Evolutionary conservation across 345 rosid genomes (phyloP).

Genomic region (Eucalyptus cloeziana): DNA sequence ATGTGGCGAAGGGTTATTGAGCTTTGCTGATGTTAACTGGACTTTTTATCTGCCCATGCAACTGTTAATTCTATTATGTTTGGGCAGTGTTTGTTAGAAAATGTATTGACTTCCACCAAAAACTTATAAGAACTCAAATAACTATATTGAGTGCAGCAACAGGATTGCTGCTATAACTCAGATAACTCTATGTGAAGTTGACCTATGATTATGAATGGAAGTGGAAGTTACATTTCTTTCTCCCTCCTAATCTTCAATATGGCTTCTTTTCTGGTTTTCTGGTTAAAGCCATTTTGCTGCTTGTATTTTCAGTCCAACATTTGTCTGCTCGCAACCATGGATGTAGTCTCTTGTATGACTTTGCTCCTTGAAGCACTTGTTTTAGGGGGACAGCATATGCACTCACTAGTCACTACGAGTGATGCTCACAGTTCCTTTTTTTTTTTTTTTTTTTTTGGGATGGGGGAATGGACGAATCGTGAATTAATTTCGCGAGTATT

Average conservation of each 20-base stretch:
- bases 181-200: not conserved
- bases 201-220: not conserved
- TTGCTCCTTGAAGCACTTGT: not conserved
- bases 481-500: not conserved
- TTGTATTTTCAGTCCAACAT: not conserved
- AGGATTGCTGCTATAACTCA: not conserved
- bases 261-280: not conserved
- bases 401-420: not conserved
- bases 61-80: not conserved
- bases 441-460: rapidly evolving
- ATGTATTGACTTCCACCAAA: not conserved
- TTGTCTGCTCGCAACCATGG: not conserved
- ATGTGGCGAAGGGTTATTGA: not conserved
- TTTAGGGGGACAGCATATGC: not conserved
- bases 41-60: not conserved
- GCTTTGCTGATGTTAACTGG: not conserved
- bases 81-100: not conserved
- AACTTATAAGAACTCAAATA: not conserved
- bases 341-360: not conserved
- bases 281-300: not conserved
- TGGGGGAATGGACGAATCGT: not conserved
- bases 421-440: not conserved
- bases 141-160: not conserved
- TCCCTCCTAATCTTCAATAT: not conserved
- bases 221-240: not conserved